These are phyloP conservation scores for Plantago rigida DNA, from an alignment of 305 asterid species.

Conservation along the genomic window DNA sequence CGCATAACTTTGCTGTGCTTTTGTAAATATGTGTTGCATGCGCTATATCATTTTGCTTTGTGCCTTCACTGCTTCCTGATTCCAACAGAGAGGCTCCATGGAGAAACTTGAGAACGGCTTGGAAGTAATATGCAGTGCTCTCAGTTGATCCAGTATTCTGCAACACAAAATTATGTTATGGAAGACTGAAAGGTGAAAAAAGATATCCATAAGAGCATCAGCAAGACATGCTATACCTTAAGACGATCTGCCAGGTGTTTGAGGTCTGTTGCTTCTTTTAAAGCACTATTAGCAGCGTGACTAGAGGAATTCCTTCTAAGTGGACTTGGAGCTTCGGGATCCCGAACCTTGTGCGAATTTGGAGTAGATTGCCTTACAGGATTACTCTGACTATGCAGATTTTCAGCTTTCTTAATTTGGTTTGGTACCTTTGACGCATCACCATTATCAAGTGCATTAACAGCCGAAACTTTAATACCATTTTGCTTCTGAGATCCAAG, in stretches of 20 bases:
- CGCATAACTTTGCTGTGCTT: conserved; percentile 97
- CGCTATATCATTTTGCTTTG: conserved; percentile 60
- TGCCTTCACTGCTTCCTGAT: conserved; percentile 55
- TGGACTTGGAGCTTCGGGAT: conserved; percentile 70
- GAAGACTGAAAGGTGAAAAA: conserved; percentile 22
- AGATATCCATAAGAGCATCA: conserved; percentile 13
- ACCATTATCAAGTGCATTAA: conserved; percentile 35
- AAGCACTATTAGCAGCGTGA: conserved; percentile 68
- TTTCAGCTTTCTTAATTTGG: conserved; percentile 38
- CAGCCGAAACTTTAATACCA: conserved; percentile 30
- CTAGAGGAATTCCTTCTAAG: conserved; percentile 71
- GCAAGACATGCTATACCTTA: conserved; percentile 41
- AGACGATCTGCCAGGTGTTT: conserved; percentile 92
- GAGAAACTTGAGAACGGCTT: conserved; percentile 93
- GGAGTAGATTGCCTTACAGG: conserved; percentile 40
- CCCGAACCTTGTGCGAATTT: conserved; percentile 46
- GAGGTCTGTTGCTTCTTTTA: conserved; percentile 88
- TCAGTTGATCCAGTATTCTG: conserved; percentile 79
- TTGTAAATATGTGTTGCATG: conserved; percentile 71
- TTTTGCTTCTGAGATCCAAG: conserved; percentile 48
- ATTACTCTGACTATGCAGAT: conserved; percentile 29
- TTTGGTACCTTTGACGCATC: conserved; percentile 33
- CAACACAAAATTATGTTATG: conserved; percentile 26
- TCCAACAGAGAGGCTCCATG: conserved; percentile 90
- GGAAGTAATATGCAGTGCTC: conserved; percentile 66